phyloP scores from a whole-genome alignment of 2,329 filamentous ascomycete species.

The Epichloe sp. region DNA sequence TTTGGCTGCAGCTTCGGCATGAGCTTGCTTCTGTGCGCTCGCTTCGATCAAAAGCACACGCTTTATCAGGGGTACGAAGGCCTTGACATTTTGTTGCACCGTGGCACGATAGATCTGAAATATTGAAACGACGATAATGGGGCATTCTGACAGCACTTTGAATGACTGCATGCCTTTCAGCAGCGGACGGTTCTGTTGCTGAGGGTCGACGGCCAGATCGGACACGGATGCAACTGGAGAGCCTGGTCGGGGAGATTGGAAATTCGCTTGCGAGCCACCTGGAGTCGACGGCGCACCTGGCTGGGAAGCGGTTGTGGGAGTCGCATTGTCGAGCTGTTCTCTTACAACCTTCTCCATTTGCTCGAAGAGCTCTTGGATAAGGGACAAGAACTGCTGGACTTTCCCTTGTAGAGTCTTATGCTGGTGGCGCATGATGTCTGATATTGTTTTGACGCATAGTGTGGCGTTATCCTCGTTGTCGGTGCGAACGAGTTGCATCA shows the following conservation, averaged over 20 bases:
- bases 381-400: constrained; percentile 76
- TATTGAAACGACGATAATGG: constrained; percentile 96
- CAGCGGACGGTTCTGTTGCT: constrained; percentile 68
- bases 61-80: constrained; percentile 91
- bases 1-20: constrained; percentile 67
- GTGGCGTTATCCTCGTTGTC: constrained; percentile 99
- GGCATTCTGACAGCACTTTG: constrained; percentile 94
- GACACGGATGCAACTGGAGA: constrained; percentile 75
- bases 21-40: constrained; percentile 83
- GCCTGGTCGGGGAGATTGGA: constrained; percentile 77
- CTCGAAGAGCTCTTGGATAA: constrained; percentile 93
- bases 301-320: constrained; percentile 37
- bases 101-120: constrained; percentile 82
- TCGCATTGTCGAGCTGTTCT: constrained; percentile 80
- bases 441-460: constrained; percentile 95
- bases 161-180: constrained; percentile 96
- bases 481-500: constrained; percentile 75
- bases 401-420: constrained; percentile 63
- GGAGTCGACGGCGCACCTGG: constrained; percentile 53
- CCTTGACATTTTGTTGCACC: constrained; percentile 73
- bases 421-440: constrained; percentile 91
- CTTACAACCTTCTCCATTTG: constrained; percentile 90
- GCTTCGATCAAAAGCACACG: constrained; percentile 78
- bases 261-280: constrained; percentile 52
- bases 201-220: constrained; percentile 69